These are phyloP conservation scores for Thuja plicata DNA, from an alignment of 83 land plant species.

Conservation along the genomic window DNA sequence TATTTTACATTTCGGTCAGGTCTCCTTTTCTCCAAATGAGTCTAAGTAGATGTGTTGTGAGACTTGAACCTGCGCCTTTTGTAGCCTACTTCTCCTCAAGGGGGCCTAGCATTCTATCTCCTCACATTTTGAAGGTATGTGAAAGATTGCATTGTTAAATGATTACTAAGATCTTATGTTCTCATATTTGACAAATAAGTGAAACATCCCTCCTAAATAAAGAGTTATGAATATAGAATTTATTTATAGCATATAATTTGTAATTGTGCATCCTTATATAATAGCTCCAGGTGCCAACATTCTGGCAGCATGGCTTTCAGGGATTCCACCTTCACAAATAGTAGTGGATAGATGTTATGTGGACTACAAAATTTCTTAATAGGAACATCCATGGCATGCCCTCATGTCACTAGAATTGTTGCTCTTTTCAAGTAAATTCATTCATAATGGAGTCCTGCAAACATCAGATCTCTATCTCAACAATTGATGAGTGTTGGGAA, in stretches of 20 bases:
- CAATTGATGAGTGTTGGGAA: too few relatives aligned
- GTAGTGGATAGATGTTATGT: constrained; percentile 32
- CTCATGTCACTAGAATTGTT: constrained; percentile 68
- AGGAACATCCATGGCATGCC: constrained; percentile 88
- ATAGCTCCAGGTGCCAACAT: constrained; percentile 78
- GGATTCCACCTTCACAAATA: constrained; percentile 31
- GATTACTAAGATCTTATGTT: too few relatives aligned
- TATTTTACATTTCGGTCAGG: not conserved
- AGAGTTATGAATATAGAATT: not conserved
- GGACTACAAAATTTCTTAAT: constrained; percentile 60
- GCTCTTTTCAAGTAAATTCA: constrained; percentile 62
- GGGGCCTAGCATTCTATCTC: too few relatives aligned
- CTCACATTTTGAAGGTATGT: too few relatives aligned
- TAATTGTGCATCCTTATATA: constrained; percentile 60
- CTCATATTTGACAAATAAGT: not conserved
- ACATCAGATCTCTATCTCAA: constrained; percentile 70
- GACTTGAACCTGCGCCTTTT: too few relatives aligned
- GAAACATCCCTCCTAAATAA: not conserved
- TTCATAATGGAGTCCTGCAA: constrained; percentile 79
- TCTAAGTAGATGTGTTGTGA: not conserved
- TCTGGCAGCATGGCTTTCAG: constrained; percentile 75
- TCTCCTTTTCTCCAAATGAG: too few relatives aligned
- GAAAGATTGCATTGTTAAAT: too few relatives aligned
- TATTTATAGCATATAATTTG: not conserved
- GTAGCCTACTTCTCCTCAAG: too few relatives aligned